Evolutionary conservation across 2,329 filamentous ascomycete genomes (phyloP).

Genomic region (Phaeosphaeriaceae sp.): DNA sequence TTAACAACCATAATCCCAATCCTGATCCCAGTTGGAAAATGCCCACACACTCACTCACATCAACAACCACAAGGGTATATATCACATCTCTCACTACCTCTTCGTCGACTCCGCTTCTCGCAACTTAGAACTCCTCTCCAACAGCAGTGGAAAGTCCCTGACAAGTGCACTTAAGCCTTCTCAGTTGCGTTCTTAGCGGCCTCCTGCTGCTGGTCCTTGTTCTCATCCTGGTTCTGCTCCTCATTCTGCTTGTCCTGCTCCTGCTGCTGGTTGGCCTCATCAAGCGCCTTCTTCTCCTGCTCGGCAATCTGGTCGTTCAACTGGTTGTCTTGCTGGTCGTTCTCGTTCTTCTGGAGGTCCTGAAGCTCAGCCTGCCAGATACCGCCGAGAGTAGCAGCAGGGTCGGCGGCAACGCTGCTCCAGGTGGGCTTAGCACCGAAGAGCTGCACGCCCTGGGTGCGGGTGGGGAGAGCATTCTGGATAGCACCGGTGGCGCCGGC

Average conservation of each 20-base stretch:
- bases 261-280: conserved; percentile 12
- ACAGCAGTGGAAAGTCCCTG: conserved; percentile 5
- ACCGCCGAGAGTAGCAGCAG: conserved; percentile 35
- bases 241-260: conserved; percentile 9
- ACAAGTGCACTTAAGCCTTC: conserved; percentile 11
- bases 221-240: conserved; percentile 6
- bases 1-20: neutral
- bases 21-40: neutral
- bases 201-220: conserved; percentile 8
- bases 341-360: conserved; percentile 33
- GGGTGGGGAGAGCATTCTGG: conserved; percentile 22
- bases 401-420: conserved; percentile 32
- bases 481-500: conserved; percentile 19
- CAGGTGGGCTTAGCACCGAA: conserved; percentile 38
- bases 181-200: conserved; percentile 12
- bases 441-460: conserved; percentile 36
- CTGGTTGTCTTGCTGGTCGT: conserved; percentile 31
- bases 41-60: neutral
- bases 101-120: neutral
- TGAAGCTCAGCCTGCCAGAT: conserved; percentile 36
- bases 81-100: neutral
- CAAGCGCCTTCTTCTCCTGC: conserved; percentile 27
- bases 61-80: conserved; percentile 29
- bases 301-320: conserved; percentile 29
- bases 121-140: neutral